phyloP scores from a whole-genome alignment of 768 basidiomycete species.

The Suillus fuscotomentosus region DNA sequence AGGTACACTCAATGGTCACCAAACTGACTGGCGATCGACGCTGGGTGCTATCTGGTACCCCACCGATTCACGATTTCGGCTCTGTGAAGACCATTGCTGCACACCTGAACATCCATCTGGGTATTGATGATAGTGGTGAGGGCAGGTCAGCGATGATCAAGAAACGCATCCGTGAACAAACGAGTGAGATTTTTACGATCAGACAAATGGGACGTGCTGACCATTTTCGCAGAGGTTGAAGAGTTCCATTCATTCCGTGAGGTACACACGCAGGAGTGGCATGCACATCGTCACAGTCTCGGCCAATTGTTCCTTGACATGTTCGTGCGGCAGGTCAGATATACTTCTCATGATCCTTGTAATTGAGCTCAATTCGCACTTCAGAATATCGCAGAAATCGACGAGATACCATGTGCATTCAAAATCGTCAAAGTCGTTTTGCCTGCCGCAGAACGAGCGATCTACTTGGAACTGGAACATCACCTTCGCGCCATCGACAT shows the following conservation, averaged over 20 bases:
- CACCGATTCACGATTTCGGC: conserved; percentile 88
- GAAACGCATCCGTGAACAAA: conserved; percentile 81
- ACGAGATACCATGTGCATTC: conserved; percentile 83
- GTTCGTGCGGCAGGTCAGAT: conserved; percentile 79
- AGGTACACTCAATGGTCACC: conserved; percentile 76
- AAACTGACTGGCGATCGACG: conserved; percentile 73
- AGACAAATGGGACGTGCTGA: conserved; percentile 16
- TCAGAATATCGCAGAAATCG: conserved; percentile 94
- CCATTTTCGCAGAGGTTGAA: conserved; percentile 62
- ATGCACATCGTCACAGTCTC: conserved; percentile 77
- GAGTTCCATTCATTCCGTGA: conserved; percentile 97
- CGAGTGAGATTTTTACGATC: conserved; percentile 47
- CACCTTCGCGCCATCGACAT: conserved; percentile 90
- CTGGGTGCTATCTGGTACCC: conserved; percentile 97
- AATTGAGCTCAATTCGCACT: conserved; percentile 6
- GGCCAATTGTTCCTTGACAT: conserved; percentile 81
- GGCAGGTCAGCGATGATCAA: conserved; percentile 73
- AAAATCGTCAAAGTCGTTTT: conserved; percentile 65
- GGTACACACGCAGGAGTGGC: conserved; percentile 90
- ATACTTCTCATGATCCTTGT: neutral
- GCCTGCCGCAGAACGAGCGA: conserved; percentile 91
- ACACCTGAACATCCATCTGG: conserved; percentile 87
- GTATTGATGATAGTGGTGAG: conserved; percentile 86
- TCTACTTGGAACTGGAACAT: conserved; percentile 93
- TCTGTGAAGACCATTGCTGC: conserved; percentile 89